Evolutionary conservation across 768 basidiomycete genomes (phyloP).

Genomic region (Crepidotus variabilis): DNA sequence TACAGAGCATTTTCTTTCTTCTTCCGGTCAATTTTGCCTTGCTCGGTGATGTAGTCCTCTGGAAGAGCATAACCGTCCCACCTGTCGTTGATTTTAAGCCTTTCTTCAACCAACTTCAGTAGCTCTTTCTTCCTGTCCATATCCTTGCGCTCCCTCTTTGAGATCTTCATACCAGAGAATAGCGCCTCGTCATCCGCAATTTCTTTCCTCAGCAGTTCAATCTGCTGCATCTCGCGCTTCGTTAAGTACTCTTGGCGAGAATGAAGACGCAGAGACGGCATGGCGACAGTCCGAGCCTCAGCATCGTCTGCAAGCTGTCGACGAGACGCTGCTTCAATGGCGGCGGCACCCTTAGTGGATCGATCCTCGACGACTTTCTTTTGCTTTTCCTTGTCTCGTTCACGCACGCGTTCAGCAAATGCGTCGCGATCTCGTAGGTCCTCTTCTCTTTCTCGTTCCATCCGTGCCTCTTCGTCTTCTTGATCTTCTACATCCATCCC

Average conservation of each 20-base stretch:
- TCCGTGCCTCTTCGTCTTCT: conserved; percentile 71
- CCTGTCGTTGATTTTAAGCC: conserved; percentile 91
- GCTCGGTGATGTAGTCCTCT: conserved; percentile 97
- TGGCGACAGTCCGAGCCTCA: conserved; percentile 46
- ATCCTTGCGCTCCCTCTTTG: conserved; percentile 78
- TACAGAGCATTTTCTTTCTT: conserved; percentile 92
- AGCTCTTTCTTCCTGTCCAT: conserved; percentile 91
- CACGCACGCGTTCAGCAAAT: conserved; percentile 83
- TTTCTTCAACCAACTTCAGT: conserved; percentile 87
- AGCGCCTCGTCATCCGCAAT: conserved; percentile 92
- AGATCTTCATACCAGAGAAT: conserved; percentile 87
- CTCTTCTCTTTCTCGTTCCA: conserved; percentile 69
- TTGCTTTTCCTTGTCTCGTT: conserved; percentile 78
- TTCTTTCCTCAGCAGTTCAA: conserved; percentile 88
- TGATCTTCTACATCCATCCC: conserved; percentile 39
- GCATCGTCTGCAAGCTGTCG: conserved; percentile 79
- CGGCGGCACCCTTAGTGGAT: conserved; percentile 40
- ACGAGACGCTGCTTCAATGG: conserved; percentile 79
- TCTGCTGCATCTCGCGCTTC: conserved; percentile 94
- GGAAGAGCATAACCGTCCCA: conserved; percentile 96
- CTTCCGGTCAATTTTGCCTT: conserved; percentile 97
- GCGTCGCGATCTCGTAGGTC: conserved; percentile 89
- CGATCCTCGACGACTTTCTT: conserved; percentile 83
- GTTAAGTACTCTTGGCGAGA: conserved; percentile 95
- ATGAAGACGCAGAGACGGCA: conserved; percentile 77